Evolutionary conservation across 2,329 filamentous ascomycete genomes (phyloP).

Genomic region (Hypoxylon sp.): DNA sequence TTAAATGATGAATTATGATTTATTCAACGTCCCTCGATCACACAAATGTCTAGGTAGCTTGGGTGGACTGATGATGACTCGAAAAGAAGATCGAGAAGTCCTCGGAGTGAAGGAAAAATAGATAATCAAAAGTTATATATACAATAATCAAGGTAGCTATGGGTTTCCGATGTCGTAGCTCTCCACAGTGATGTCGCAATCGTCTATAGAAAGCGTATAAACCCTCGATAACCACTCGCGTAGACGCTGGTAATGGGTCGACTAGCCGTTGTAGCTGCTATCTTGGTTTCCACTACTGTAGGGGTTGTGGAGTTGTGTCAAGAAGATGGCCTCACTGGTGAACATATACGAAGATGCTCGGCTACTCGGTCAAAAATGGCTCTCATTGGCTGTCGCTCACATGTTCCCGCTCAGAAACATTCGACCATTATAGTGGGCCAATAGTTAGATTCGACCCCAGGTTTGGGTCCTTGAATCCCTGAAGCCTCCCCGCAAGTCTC

Average conservation of each 20-base stretch:
- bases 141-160: not conserved
- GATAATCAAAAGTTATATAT: conserved; percentile 8
- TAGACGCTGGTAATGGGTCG: conserved; percentile 26
- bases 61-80: not conserved
- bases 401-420: not conserved
- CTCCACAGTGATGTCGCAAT: conserved; percentile 46
- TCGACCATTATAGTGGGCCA: not conserved
- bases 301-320: conserved; percentile 18
- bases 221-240: conserved; percentile 13
- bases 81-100: not conserved
- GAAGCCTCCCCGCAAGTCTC: conserved; percentile 30
- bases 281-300: conserved; percentile 28
- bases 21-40: not conserved
- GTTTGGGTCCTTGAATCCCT: conserved; percentile 22
- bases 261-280: conserved; percentile 9
- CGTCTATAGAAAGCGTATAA: conserved; percentile 6
- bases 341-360: conserved; percentile 28
- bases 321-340: not conserved
- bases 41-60: not conserved
- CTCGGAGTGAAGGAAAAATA: not conserved
- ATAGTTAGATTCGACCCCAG: conserved; percentile 16
- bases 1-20: not conserved
- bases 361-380: conserved; percentile 16
- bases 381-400: conserved; percentile 25
- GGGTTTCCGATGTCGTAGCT: conserved; percentile 31